Base-by-base conservation (phyloP, 2,329 filamentous ascomycete species). In the Fusarium fujikuroi region DNA sequence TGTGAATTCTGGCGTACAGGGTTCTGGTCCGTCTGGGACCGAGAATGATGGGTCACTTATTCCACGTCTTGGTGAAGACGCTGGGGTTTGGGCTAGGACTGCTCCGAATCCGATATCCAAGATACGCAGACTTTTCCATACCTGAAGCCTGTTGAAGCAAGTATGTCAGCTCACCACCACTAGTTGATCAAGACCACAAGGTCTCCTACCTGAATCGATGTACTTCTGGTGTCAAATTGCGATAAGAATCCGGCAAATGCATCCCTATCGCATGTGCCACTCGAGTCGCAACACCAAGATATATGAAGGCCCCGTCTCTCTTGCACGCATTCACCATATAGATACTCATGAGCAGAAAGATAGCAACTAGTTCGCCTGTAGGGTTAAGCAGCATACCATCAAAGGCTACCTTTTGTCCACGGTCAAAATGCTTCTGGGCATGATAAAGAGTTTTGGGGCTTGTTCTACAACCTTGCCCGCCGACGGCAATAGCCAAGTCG, bases 41-140 rank as follows among this genome's bases (percentile, higher is more conserved):
- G 40, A 50, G 19, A 59, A 59, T 1, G 56, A 23, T 7, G 42
- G 32, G 1, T 30, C n/a, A 1, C 42, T 50, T 16, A 36, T 28
- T 19, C 56, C 56, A 1, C 23, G 42, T 12, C 23, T 4, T 1
- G 56, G 42, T 0, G 56, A 59, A 6, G 56, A 59, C 1, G 56
- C 56, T 8, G 56, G 56, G 0, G 56, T 59, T 19, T 37, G 56
- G 4, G 42, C 56, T 2, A 59, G 56, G 19, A 59, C 32, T 6
- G 19, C 56, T 1, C 56, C 56, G 9, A 59, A 59, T 3, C 32
- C 56, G 1, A 59, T 59, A 7, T 59, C 56, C 1, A 59, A 16
- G 21, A 59, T 37, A 1, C 56, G 32, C 2, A 59, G 23, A 11
- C 56, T 59, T 50, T 59, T 59, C 56, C 56, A 59, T 59, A 59